These are phyloP conservation scores for Pogostemon cablin DNA, from an alignment of 257 asterid genomes.

Conservation along the genomic window DNA sequence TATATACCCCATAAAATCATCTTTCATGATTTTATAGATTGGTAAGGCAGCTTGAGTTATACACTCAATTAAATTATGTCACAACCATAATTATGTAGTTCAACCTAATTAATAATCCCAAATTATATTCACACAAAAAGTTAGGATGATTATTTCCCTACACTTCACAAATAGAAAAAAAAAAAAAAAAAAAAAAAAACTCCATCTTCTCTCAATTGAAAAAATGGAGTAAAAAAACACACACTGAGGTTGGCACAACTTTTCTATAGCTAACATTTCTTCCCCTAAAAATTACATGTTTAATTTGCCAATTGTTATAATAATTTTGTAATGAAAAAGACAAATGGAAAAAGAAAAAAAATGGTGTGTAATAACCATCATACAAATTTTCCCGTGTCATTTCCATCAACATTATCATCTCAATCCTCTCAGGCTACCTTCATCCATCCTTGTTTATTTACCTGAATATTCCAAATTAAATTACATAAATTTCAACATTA, in stretches of 20 bases:
- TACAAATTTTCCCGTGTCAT: slow-evolving; percentile 24
- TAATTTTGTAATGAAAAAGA: slow-evolving; percentile 22
- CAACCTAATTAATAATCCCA: slow-evolving; percentile 29
- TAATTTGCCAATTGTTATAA: slow-evolving; percentile 4
- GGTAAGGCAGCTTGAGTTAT: slow-evolving; percentile 36
- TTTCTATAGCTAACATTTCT: slow-evolving; percentile 40
- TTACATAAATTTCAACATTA: neutral
- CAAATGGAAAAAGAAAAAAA: slow-evolving; percentile 8
- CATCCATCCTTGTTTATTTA: slow-evolving; percentile 21
- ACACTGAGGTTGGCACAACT: slow-evolving; percentile 31
- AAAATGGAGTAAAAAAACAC: slow-evolving; percentile 18
- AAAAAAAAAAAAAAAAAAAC: slow-evolving; percentile 7
- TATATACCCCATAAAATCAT: slow-evolving; percentile 34
- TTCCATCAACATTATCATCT: slow-evolving; percentile 31
- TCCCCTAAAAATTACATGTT: slow-evolving; percentile 35
- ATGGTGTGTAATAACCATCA: slow-evolving; percentile 13
- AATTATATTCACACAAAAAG: neutral
- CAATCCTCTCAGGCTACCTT: neutral
- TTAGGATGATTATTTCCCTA: slow-evolving; percentile 14
- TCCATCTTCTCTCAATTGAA: slow-evolving; percentile 7
- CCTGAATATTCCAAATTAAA: slow-evolving; percentile 34
- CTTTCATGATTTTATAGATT: slow-evolving; percentile 35
- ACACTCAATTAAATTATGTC: slow-evolving; percentile 37
- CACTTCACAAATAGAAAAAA: neutral
- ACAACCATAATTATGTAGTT: slow-evolving; percentile 27